Percentiles rank a stretch among this genome's conserved stretches.
Conservation (phyloP, 1,139 yeast genomes). For the Sugiyamaella neomexicana region DNA sequence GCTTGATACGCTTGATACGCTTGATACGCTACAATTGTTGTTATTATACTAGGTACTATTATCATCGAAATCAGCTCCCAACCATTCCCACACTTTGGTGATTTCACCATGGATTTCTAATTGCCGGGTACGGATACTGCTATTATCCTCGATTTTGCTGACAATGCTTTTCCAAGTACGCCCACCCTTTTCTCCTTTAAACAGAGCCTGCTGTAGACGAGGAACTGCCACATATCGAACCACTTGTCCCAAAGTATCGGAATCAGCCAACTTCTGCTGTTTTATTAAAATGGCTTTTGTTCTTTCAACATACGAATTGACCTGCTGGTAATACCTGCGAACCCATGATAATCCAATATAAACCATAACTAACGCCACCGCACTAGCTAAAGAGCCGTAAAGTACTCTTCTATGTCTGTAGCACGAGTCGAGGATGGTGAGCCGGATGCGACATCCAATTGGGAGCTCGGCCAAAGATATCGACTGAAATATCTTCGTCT, state of each 20-base stretch:
- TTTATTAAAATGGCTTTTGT: constrained; percentile 36
- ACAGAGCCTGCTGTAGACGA: constrained; percentile 72
- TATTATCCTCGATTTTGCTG: constrained; percentile 60
- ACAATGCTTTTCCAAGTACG: constrained; percentile 64
- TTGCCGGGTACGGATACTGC: constrained; percentile 59
- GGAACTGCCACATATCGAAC: constrained; percentile 64
- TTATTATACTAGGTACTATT: constrained; percentile 1
- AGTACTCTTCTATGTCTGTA: constrained; percentile 37
- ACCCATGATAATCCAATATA: constrained; percentile 16
- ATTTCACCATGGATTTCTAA: constrained; percentile 83
- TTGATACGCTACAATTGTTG: background rate
- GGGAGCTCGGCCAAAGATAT: constrained; percentile 41
- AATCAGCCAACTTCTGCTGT: constrained; percentile 42
- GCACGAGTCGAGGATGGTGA: constrained; percentile 33
- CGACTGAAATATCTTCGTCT: constrained; percentile 38
- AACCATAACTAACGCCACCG: constrained; percentile 14
- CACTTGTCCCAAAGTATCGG: constrained; percentile 42
- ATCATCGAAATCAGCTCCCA: constrained; percentile 41
- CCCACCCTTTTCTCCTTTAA: constrained; percentile 50
- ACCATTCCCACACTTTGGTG: constrained; percentile 90
- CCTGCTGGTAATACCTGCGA: constrained; percentile 22
- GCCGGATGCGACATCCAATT: constrained; percentile 36
- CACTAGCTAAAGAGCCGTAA: constrained; percentile 23
- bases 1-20: background rate
- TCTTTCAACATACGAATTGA: constrained; percentile 36